A percentile compares a stretch with the other conserved stretches of the same genome.
These are phyloP conservation scores for Neurospora sp. DNA, from an alignment of 495 filamentous ascomycete genomes.

Conservation along the genomic window DNA sequence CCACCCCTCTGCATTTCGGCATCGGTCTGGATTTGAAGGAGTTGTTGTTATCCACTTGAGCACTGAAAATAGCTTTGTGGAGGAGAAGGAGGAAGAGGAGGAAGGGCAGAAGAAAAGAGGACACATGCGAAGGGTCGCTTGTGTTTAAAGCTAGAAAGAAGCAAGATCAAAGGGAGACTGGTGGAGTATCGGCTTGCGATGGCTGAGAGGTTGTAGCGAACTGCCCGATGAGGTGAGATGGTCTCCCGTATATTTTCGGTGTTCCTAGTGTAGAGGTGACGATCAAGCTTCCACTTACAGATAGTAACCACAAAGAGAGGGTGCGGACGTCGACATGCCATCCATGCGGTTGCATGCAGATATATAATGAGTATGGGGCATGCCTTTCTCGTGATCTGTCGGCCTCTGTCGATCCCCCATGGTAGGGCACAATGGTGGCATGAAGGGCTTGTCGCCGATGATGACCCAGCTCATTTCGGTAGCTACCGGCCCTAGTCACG, in stretches of 20 bases:
- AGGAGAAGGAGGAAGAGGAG: too few relatives aligned
- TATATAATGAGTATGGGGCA: not conserved
- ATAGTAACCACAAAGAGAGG: not conserved
- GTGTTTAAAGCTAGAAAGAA: not conserved
- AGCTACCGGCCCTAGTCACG: not conserved
- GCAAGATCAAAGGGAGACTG: not conserved
- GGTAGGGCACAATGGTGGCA: not conserved
- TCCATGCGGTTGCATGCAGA: not conserved
- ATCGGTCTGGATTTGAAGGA: not conserved
- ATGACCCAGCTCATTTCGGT: not conserved
- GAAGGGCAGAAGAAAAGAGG: not conserved
- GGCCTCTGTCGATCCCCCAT: not conserved
- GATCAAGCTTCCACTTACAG: not conserved
- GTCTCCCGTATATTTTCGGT: not conserved
- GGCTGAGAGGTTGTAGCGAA: not conserved
- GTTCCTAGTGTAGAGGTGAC: not conserved
- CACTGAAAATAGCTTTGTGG: not conserved
- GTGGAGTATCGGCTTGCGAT: not conserved
- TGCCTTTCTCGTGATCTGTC: not conserved
- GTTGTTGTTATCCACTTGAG: not conserved
- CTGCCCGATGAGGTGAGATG: not conserved
- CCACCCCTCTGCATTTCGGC: not conserved
- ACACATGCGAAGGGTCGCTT: not conserved
- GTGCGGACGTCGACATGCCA: not conserved
- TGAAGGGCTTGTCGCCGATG: not conserved